A percentile compares a stretch with the other conserved stretches of the same genome.
phyloP scores from a whole-genome alignment of 331 rosid species.

The Telfairia occidentalis region DNA sequence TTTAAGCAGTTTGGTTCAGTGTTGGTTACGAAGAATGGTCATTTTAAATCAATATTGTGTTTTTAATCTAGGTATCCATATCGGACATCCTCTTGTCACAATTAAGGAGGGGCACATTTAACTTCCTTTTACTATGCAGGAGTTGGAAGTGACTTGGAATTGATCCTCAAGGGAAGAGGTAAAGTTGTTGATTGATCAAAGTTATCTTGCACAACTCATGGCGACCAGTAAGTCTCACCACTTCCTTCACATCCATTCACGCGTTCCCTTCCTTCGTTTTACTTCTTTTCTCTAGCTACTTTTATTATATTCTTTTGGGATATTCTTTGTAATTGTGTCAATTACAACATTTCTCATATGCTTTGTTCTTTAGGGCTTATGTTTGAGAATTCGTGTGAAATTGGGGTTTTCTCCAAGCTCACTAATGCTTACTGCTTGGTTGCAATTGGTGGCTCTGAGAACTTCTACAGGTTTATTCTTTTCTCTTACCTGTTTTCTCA shows the following conservation, averaged over 20 bases:
- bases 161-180: neutral
- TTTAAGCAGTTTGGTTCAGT: no score
- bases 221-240: slow-evolving; percentile 5
- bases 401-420: slow-evolving; percentile 91
- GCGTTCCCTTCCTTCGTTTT: neutral
- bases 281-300: neutral
- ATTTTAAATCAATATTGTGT: no score
- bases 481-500: neutral
- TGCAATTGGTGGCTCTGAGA: slow-evolving; percentile 93
- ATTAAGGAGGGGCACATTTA: neutral
- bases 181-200: neutral
- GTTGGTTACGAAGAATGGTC: no score
- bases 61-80: no score
- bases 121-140: neutral
- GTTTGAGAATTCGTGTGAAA: slow-evolving; percentile 82
- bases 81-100: neutral
- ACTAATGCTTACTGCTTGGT: slow-evolving; percentile 96
- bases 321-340: neutral
- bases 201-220: neutral
- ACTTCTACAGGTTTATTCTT: slow-evolving; percentile 55
- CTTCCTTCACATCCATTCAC: no score
- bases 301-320: neutral
- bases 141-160: neutral
- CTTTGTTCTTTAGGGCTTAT: slow-evolving; percentile 42
- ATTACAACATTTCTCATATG: neutral